phyloP scores from a whole-genome alignment of 768 basidiomycete genomes.

The Russula griseocarnosa region DNA sequence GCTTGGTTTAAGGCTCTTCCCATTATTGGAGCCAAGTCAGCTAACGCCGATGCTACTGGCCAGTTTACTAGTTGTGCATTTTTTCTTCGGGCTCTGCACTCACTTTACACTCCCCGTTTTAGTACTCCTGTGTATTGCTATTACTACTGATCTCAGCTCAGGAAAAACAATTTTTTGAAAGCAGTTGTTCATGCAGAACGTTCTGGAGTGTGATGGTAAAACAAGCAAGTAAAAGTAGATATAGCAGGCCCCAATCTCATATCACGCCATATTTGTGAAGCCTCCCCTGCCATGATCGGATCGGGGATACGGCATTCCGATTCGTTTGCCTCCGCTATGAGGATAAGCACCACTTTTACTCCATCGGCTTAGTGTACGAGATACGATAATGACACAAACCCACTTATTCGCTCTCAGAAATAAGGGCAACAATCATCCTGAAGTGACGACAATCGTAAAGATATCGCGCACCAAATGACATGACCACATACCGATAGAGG shows the following conservation, averaged over 20 bases:
- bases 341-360: not conserved
- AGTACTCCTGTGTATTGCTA: conserved; percentile 7
- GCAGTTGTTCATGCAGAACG: conserved; percentile 16
- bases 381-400: conserved; percentile 1
- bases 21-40: not conserved
- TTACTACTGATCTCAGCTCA: conserved; percentile 4
- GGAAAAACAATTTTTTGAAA: conserved; percentile 6
- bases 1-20: conserved; percentile 2
- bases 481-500: conserved; percentile 69
- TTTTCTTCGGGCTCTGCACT: not conserved
- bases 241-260: conserved; percentile 21
- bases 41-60: conserved; percentile 11
- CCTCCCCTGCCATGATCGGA: conserved; percentile 11
- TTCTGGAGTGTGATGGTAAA: conserved; percentile 26
- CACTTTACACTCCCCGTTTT: not conserved
- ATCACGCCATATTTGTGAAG: conserved; percentile 10
- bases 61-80: conserved; percentile 12
- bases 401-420: conserved; percentile 42
- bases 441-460: not conserved
- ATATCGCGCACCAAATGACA: not conserved
- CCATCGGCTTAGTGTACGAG: conserved; percentile 1
- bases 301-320: conserved; percentile 8
- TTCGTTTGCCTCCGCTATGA: conserved; percentile 10
- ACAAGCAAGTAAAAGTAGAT: conserved; percentile 30
- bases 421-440: conserved; percentile 54